Evolutionary conservation across 176 grass and related monocot genomes (phyloP), one percentile per base, ranked within the genome.

Genomic region (Triticum turgidum): DNA sequence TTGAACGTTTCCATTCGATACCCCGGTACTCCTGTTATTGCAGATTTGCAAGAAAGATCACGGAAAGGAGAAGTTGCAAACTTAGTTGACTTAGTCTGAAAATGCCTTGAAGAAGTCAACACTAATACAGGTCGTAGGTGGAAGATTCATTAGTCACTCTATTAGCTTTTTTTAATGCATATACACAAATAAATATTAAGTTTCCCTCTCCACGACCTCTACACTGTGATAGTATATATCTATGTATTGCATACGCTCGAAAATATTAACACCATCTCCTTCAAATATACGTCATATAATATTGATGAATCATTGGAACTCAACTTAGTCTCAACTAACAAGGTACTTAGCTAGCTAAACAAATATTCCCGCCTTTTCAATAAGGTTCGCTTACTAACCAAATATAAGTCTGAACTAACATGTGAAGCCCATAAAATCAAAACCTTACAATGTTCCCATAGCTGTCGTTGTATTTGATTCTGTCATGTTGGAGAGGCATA

Each of bases 371-470:
- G 7, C 39, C 39, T 8, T 41, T 41, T 9, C 6, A 7, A 38
- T 38, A 38, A 38, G 5, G 7, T 38, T 38, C 37, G 6, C 37
- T 38, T 38, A 38, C 37, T 38, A 38, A 38, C 37, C 37, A 38
- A 38, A 38, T 61, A 22, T 22, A 58, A 58, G 5, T 20, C 18
- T 58, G 15, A 4, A 1, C 56, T 61, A 8, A 78, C 61, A 78
- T 58, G 76, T 61, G 18, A 59, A 34, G 20, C 1, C 5, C 45
- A 45, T 45, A 5, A 4, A 80, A 44, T 24, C 7, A 66, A 20
- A 51, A 9, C 13, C 87, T 90, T 80, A 94, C 93, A n/a, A 76
- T 72, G 93, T 92, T 81, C 90, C 93, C 20, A 94, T 84, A 5
- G 82, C 73, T 10, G 37, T 80, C 24, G 12, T 32, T 32, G 32